Percentiles rank a stretch among this genome's conserved stretches.
Conservation (phyloP, 441 rosid genomes). For the Corymbia calophylla region DNA sequence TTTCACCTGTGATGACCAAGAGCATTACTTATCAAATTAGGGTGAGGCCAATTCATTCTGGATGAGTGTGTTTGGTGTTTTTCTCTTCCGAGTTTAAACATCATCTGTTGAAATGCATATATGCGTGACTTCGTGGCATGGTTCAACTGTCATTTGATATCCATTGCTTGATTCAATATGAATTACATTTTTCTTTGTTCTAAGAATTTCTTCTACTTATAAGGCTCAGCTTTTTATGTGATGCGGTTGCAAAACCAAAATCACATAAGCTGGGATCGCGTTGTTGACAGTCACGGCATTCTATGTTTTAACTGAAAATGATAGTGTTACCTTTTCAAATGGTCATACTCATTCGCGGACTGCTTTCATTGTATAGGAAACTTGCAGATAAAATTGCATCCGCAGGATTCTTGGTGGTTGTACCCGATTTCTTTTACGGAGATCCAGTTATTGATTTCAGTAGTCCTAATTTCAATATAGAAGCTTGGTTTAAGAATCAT, state of each 20-base stretch:
- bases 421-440: neutral
- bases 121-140: neutral
- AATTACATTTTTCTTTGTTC: neutral
- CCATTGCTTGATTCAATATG: neutral
- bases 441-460: neutral
- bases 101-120: neutral
- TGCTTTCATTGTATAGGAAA: neutral
- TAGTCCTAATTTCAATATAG: neutral
- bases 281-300: neutral
- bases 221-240: neutral
- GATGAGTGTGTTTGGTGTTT: neutral
- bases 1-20: neutral
- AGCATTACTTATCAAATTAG: neutral
- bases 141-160: neutral
- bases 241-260: neutral
- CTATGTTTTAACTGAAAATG: neutral
- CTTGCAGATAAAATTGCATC: neutral
- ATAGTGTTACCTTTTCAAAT: neutral
- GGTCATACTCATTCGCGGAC: neutral
- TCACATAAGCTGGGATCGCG: neutral
- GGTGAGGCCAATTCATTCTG: neutral
- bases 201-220: neutral
- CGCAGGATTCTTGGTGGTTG: neutral
- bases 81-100: neutral
- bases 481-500: neutral